phyloP scores from a whole-genome alignment of 208 protist genomes.

The Crithidia fasciculata region DNA sequence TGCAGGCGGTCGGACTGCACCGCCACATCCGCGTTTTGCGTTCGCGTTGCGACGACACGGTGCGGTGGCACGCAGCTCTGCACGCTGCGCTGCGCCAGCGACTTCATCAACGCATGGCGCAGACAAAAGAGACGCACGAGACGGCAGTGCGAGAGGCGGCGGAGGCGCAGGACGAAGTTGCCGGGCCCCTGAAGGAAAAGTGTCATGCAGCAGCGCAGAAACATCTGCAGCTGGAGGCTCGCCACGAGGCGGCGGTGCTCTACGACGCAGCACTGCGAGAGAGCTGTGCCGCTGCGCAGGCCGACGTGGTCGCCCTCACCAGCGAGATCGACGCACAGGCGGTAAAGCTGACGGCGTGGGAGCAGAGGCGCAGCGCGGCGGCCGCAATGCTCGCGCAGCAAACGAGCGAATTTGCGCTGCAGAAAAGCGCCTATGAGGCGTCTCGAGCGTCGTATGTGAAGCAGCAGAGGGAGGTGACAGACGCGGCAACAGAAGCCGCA shows the following conservation, averaged over 20 bases:
- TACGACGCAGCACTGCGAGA: conserved; percentile 8
- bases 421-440: not conserved
- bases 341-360: not conserved
- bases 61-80: conserved; percentile 3
- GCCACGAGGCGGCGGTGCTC: not conserved
- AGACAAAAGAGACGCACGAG: not conserved
- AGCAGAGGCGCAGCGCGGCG: not conserved
- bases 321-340: conserved; percentile 14
- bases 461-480: not conserved
- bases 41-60: not conserved
- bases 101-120: not conserved
- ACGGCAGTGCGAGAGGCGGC: not conserved
- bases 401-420: not conserved
- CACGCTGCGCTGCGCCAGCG: not conserved
- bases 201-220: not conserved
- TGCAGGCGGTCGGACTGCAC: conserved; percentile 4
- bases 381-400: not conserved
- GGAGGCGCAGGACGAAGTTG: not conserved
- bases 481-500: not conserved
- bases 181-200: not conserved
- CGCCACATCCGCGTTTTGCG: not conserved
- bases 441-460: not conserved
- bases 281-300: conserved; percentile 2
- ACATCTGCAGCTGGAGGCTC: not conserved
- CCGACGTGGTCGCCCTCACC: conserved; percentile 22